phyloP scores from a whole-genome alignment of 768 basidiomycete genomes.

The Boletales sp. region DNA sequence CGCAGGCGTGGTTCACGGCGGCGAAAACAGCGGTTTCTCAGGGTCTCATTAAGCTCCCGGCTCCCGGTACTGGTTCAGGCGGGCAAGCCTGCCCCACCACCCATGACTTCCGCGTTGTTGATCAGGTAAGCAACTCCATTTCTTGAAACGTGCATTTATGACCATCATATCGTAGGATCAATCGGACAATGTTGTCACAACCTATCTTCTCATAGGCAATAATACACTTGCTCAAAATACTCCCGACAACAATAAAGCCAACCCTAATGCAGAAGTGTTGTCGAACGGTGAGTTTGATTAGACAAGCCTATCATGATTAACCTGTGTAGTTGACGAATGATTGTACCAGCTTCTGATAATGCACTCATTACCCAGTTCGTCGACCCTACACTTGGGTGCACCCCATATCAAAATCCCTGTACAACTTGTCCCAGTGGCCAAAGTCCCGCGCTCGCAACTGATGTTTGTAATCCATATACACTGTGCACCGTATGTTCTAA shows the following conservation, averaged over 20 bases:
- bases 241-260: constrained; percentile 21
- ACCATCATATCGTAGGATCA: constrained; percentile 17
- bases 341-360: constrained; percentile 23
- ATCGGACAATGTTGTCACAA: constrained; percentile 27
- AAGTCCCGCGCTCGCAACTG: constrained; percentile 19
- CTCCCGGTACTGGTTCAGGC: constrained; percentile 16
- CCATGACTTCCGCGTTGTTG: constrained; percentile 26
- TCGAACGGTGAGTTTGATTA: constrained; percentile 17
- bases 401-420: constrained; percentile 25
- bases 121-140: constrained; percentile 12
- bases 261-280: constrained; percentile 20
- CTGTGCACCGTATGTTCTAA: neutral
- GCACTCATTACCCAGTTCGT: constrained; percentile 23
- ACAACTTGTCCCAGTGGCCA: constrained; percentile 20
- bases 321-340: neutral
- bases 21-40: constrained; percentile 15
- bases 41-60: constrained; percentile 17
- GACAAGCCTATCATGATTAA: neutral
- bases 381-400: constrained; percentile 24
- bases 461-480: constrained; percentile 7
- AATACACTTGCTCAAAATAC: constrained; percentile 28
- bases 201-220: constrained; percentile 20
- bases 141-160: neutral
- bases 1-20: constrained; percentile 21
- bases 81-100: constrained; percentile 26